phyloP scores from a whole-genome alignment of 179 eudicot genomes.

The Sideroxylon spinosum region DNA sequence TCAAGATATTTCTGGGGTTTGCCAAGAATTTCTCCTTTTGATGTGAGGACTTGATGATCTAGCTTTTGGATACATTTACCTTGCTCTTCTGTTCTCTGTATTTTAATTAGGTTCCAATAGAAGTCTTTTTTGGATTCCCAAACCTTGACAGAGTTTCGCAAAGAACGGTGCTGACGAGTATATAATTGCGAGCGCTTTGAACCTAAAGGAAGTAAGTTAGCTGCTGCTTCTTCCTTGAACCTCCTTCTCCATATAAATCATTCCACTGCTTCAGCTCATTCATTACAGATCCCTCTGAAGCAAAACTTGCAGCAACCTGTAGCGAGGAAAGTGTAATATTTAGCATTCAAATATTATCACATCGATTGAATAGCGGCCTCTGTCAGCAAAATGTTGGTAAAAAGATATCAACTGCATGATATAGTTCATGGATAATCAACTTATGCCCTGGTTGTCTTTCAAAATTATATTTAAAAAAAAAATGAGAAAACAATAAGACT shows the following conservation, averaged over 20 bases:
- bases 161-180: background rate
- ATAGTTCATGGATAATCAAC: background rate
- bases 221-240: conserved; percentile 73
- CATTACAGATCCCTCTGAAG: conserved; percentile 68
- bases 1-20: conserved; percentile 24
- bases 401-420: background rate
- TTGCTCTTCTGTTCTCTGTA: background rate
- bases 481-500: too few species aligned
- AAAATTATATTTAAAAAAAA: background rate
- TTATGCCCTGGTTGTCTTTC: background rate
- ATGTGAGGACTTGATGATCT: conserved; percentile 6
- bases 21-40: conserved; percentile 15
- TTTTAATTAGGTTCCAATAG: background rate
- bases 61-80: background rate
- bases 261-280: conserved; percentile 78
- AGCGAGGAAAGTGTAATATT: background rate
- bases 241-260: conserved; percentile 79
- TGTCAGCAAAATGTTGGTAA: background rate
- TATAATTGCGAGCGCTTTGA: too few species aligned
- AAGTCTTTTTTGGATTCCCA: too few species aligned
- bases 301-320: conserved; percentile 80
- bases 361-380: too few species aligned
- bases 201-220: conserved; percentile 51
- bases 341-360: background rate
- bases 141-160: background rate